Conservation (phyloP, 805 yeast species). For the Allodekkera sacchari region DNA sequence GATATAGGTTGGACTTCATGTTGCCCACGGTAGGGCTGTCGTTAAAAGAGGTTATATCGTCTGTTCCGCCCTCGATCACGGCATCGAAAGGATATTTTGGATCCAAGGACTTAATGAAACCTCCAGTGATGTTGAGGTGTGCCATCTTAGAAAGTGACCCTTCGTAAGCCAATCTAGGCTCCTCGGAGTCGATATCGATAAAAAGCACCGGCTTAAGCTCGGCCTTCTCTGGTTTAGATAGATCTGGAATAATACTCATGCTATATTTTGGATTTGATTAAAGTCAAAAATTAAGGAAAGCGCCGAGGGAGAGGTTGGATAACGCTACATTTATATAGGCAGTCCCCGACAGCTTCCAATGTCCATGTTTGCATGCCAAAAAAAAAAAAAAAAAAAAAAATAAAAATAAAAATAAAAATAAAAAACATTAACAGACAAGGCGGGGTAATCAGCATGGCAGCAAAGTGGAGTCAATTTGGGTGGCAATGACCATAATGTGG, state of each 20-base stretch:
- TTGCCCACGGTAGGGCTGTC: slow-evolving; percentile 19
- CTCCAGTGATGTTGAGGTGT: slow-evolving; percentile 25
- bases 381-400: too few species aligned
- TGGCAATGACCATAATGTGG: too few species aligned
- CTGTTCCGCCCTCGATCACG: slow-evolving; percentile 33
- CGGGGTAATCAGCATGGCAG: too few species aligned
- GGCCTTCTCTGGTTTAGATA: slow-evolving; percentile 16
- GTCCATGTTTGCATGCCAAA: too few species aligned
- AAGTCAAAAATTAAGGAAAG: too few species aligned
- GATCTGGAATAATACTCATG: slow-evolving; percentile 14
- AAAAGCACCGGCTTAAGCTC: slow-evolving; percentile 29
- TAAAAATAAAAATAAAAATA: too few species aligned
- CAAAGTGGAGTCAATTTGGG: too few species aligned
- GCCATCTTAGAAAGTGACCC: slow-evolving; percentile 21
- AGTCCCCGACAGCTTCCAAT: too few species aligned
- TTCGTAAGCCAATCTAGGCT: slow-evolving; percentile 22
- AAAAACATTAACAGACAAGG: too few species aligned
- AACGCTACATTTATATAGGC: too few species aligned
- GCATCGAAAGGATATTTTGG: slow-evolving; percentile 31
- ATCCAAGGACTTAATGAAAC: slow-evolving; percentile 30
- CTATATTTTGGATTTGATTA: too few species aligned
- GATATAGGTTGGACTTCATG: slow-evolving; percentile 43
- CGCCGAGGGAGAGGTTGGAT: too few species aligned
- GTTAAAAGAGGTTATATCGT: slow-evolving; percentile 34
- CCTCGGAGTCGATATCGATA: slow-evolving; percentile 27